Evolutionary conservation across 805 yeast genomes (phyloP), one percentile per base, ranked within the genome.

Genomic region (Candida germanica): DNA sequence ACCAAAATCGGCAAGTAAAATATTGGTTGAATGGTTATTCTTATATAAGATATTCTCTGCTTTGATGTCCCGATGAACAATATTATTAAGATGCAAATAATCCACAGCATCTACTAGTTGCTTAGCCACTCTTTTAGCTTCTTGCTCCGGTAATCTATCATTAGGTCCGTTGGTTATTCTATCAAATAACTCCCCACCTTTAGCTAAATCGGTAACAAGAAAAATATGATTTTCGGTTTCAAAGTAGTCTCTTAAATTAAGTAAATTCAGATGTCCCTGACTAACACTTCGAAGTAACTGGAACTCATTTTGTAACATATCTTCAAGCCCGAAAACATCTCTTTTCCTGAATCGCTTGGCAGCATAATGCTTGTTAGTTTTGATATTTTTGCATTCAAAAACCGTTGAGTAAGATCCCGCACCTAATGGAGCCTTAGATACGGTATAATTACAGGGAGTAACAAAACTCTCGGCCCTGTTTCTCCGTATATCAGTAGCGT

Each of bases 1-100:
- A 2, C 89, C 88, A 54, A 82, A 82, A 51, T 77, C 83, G 7
- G 80, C 81, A 29, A 79, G 61, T 38, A 73, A 55, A 38, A 76
- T 56, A 47, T 62, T 67, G 31, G 58, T 59, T 26, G 68, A 61
- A 30, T 59, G 44, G 6, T 61, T 39, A 16, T 53, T 38, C 33
- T 58, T 49, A 51, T 81, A 79, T 29, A 83, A 60, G 25, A 83
- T 60, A 47, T 83, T 83, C 47, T 83, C 89, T 0, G 88, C 85
- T 53, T 83, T 83, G 39, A 83, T 56, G 48, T 83, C 89, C 30
- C 89, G 69, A 50, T 83, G 89, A 5, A 80, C 81, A 25, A 83
- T 71, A 20, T 74, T 72, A 44, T 80, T 71, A 3, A 49, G 40
- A 49, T 82, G 88, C 38, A 83, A 58, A 48, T 79, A 80, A 6